Base-by-base conservation (phyloP, 2,329 filamentous ascomycete genomes). In the Botryotinia convoluta region DNA sequence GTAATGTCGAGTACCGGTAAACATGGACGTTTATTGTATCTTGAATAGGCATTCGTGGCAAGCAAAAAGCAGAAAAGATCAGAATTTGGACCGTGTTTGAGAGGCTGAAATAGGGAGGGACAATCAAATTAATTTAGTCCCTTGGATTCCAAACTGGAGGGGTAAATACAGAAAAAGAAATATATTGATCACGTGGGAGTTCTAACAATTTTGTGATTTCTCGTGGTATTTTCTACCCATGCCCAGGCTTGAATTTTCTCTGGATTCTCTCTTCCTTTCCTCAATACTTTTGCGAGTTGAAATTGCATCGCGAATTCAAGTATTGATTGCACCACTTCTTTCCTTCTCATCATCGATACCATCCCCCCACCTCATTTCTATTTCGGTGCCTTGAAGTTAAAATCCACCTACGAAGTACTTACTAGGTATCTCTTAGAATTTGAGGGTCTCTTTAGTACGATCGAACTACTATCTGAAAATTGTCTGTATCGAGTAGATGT, bases 51-150 rank as follows among this genome's bases (percentile, higher is more conserved):
- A n/a, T n/a, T 54, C 16, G 48, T 54, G 48, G 26, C 48, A 54
- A n/a, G 48, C 26, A 54, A 16, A 54, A 54, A 42, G 16, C 10
- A 37, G 32, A 39, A 57, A 68, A 32, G 26, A 57, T 42, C 65
- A 44, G 37, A 59, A 69, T 57, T 42, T 32, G 48, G n/a, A 37
- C 48, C 65, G 65, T 69, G 48, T 42, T 42, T n/a, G 48, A 42
- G 45, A 54, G 45, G 4, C 44, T 35, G 44, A 37, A 67, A 37
- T 20, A 29, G 14, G 44, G 48, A 39, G 64, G 32, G 39, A 42
- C 35, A 42, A 57, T 57, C 51, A 29, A 29, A 29, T 68, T 37
- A 29, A 68, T 68, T 12, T 26, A 35, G 22, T 39, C 63, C 44
- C 29, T 65, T 32, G 29, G 32, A n/a, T 29, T 10, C 29, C 48